Evolutionary conservation across 441 rosid species (phyloP).

Genomic region (Pelargonium cotyledonis): DNA sequence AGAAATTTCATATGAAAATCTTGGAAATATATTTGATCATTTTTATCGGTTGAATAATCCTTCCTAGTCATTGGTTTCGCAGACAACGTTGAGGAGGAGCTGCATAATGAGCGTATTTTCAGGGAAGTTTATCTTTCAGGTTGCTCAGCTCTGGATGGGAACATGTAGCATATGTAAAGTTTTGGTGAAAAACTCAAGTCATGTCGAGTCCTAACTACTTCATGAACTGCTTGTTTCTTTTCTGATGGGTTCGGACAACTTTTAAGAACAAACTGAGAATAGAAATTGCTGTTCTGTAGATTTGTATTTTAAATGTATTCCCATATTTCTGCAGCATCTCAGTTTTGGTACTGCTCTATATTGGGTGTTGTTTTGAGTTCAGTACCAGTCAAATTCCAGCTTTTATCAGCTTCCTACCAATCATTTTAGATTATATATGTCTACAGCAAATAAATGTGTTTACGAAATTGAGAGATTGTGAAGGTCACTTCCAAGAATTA

Average conservation of each 20-base stretch:
- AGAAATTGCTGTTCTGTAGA: not conserved
- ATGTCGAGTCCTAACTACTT: not conserved
- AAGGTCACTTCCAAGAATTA: not conserved
- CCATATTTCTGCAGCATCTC: not conserved
- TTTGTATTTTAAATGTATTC: not conserved
- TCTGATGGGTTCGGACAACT: not conserved
- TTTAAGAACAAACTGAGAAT: not conserved
- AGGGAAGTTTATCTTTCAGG: not conserved
- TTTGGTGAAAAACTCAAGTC: not conserved
- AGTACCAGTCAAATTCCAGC: not conserved
- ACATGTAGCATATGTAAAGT: not conserved
- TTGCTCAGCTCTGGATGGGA: not conserved
- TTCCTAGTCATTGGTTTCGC: not conserved
- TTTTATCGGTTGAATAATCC: not conserved
- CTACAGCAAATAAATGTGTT: not conserved
- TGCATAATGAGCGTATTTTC: not conserved
- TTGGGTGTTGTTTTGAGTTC: not conserved
- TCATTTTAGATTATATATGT: not conserved
- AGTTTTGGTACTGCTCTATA: not conserved
- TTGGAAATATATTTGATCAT: not conserved
- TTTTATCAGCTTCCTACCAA: not conserved
- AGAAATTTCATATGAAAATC: not conserved
- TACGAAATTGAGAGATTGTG: no score
- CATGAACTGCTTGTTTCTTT: not conserved
- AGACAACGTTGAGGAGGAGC: not conserved